A percentile compares a stretch with the other conserved stretches of the same genome.
Conservation (phyloP, 1,139 yeast species). For the Blastobotrys arbuscula region DNA sequence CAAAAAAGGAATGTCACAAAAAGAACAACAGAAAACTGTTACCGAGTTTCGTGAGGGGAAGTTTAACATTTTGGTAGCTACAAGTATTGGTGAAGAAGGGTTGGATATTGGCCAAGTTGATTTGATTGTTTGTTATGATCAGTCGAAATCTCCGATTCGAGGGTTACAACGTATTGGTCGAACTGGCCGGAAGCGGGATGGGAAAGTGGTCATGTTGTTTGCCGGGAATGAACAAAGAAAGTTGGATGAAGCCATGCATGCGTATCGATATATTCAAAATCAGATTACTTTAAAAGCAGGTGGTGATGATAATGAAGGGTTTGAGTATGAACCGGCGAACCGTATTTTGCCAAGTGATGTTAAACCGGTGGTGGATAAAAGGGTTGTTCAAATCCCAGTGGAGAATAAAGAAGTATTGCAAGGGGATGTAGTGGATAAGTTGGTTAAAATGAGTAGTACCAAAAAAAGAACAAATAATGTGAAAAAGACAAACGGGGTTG, state of each 20-base stretch:
- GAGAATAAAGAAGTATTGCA: conserved; percentile 55
- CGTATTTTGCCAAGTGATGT: conserved; percentile 59
- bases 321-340: conserved; percentile 40
- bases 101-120: conserved; percentile 98
- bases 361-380: conserved; percentile 52
- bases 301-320: conserved; percentile 10
- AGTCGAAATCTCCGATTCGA: conserved; percentile 89
- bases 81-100: conserved; percentile 98
- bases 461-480: not conserved
- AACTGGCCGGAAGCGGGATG: conserved; percentile 93
- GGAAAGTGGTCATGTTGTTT: conserved; percentile 68
- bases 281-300: conserved; percentile 39
- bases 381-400: conserved; percentile 59
- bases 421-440: conserved; percentile 35
- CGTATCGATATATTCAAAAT: conserved; percentile 72
- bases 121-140: conserved; percentile 84
- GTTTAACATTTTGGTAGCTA: conserved; percentile 81
- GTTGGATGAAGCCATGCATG: conserved; percentile 79
- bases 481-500: not conserved
- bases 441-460: not conserved
- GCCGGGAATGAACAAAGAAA: conserved; percentile 74
- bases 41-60: conserved; percentile 64
- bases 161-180: conserved; percentile 96
- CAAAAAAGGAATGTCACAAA: conserved; percentile 37
- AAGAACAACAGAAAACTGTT: conserved; percentile 52